These are phyloP conservation scores for Boletus pseudo-olivaceus DNA, from an alignment of 768 basidiomycete species.

Conservation along the genomic window DNA sequence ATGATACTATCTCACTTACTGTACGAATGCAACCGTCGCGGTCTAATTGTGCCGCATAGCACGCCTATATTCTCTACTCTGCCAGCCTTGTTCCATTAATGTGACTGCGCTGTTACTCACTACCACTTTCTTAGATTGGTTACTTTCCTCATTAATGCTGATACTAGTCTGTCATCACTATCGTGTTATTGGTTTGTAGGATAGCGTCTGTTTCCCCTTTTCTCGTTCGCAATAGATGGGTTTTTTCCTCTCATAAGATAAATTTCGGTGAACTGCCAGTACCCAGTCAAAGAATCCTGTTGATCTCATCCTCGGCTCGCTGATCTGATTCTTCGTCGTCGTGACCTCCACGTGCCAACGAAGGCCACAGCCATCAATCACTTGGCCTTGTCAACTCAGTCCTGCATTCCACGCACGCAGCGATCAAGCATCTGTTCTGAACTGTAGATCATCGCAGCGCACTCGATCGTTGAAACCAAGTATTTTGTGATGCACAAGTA, in stretches of 20 bases:
- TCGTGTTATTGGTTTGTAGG: constrained; percentile 2
- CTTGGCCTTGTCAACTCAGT: not conserved
- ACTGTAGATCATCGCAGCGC: not conserved
- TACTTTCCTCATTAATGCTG: not conserved
- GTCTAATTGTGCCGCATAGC: too few relatives aligned
- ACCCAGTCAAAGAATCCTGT: not conserved
- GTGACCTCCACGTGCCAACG: constrained; percentile 10
- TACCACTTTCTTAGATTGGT: constrained; percentile 3
- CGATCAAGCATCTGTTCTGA: not conserved
- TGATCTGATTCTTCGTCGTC: not conserved
- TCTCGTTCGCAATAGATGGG: constrained; percentile 7
- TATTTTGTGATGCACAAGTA: not conserved
- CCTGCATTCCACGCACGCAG: not conserved
- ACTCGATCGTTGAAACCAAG: not conserved
- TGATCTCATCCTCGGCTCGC: constrained; percentile 3
- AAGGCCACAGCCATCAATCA: not conserved
- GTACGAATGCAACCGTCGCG: constrained; percentile 13
- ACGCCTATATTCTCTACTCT: constrained; percentile 16
- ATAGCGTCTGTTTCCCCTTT: not conserved
- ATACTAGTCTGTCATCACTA: not conserved
- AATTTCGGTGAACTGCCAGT: not conserved
- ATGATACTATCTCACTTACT: constrained; percentile 13
- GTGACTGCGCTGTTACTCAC: constrained; percentile 7
- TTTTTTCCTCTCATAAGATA: not conserved
- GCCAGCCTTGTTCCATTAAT: constrained; percentile 4